A percentile compares a stretch with the other conserved stretches of the same genome.
These are phyloP conservation scores for Venturia pyrina DNA, from an alignment of 2,329 filamentous ascomycete genomes.

Conservation along the genomic window DNA sequence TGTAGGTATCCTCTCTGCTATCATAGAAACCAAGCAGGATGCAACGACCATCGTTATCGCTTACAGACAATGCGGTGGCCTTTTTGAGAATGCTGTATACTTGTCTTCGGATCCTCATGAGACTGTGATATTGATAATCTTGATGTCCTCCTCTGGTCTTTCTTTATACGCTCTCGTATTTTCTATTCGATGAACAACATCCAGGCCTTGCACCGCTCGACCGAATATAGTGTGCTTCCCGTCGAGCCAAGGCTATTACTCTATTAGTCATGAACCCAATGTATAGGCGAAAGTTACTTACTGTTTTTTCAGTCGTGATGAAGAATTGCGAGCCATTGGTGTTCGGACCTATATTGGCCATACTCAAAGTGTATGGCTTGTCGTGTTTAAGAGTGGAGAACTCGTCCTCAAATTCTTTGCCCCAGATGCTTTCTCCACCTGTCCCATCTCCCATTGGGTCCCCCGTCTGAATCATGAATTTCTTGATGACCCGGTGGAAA, in stretches of 20 bases:
- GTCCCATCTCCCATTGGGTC: slow-evolving; percentile 84
- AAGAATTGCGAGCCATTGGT: slow-evolving; percentile 98
- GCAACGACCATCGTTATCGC: no score
- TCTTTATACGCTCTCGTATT: slow-evolving; percentile 79
- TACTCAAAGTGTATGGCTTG: slow-evolving; percentile 90
- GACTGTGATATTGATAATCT: slow-evolving; percentile 72
- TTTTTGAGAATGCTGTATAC: no score
- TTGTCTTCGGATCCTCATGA: not conserved
- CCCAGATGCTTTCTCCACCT: slow-evolving; percentile 86
- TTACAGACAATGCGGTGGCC: no score
- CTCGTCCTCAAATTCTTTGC: slow-evolving; percentile 85
- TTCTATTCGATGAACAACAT: slow-evolving; percentile 94
- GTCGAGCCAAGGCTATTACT: slow-evolving; percentile 70
- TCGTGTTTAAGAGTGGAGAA: slow-evolving; percentile 87
- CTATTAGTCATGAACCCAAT: slow-evolving; percentile 18
- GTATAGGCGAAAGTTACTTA: slow-evolving; percentile 34
- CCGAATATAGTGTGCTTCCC: slow-evolving; percentile 96
- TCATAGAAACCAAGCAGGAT: no score
- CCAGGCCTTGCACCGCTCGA: slow-evolving; percentile 76
- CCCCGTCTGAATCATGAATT: slow-evolving; percentile 94
- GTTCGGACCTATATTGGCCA: slow-evolving; percentile 94
- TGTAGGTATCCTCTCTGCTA: no score
- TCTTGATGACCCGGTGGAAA: slow-evolving; percentile 92
- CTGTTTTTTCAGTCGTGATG: slow-evolving; percentile 93
- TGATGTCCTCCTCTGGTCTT: slow-evolving; percentile 94